Conservation (phyloP, 768 basidiomycete species). For the Termitomyces sp. region DNA sequence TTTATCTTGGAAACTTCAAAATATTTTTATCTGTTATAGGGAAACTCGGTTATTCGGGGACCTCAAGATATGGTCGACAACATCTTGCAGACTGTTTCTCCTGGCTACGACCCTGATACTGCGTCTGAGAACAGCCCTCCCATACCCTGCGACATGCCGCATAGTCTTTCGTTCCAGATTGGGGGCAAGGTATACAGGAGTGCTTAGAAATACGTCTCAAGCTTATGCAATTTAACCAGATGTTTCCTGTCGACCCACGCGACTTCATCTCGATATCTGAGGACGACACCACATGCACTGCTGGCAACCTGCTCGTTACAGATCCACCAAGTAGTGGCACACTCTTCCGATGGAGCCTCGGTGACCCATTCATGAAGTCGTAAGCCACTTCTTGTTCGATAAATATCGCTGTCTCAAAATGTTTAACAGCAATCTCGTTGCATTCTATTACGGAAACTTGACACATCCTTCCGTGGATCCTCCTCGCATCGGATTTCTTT, state of each 20-base stretch:
- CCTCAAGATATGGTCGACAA: background rate
- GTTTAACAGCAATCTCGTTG: background rate
- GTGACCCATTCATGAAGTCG: background rate
- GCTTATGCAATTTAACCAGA: background rate
- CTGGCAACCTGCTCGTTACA: background rate
- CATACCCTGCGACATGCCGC: background rate
- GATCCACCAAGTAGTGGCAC: background rate
- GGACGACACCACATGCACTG: background rate
- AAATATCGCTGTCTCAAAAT: background rate
- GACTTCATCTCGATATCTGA: background rate
- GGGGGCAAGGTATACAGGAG: background rate
- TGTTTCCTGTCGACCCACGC: background rate
- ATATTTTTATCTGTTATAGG: background rate
- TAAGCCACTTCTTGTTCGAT: background rate
- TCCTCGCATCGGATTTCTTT: background rate
- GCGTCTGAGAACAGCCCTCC: background rate
- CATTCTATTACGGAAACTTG: background rate
- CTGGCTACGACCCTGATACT: background rate
- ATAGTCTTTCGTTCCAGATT: background rate
- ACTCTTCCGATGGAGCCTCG: background rate
- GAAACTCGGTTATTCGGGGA: background rate
- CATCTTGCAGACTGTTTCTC: background rate
- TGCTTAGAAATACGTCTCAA: background rate
- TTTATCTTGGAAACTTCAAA: background rate
- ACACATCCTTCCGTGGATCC: background rate